Evolutionary conservation across 371 early-diverging fungal genomes (phyloP), one percentile per base, ranked within the genome.

Genomic region (Amoeboradix gromovi): DNA sequence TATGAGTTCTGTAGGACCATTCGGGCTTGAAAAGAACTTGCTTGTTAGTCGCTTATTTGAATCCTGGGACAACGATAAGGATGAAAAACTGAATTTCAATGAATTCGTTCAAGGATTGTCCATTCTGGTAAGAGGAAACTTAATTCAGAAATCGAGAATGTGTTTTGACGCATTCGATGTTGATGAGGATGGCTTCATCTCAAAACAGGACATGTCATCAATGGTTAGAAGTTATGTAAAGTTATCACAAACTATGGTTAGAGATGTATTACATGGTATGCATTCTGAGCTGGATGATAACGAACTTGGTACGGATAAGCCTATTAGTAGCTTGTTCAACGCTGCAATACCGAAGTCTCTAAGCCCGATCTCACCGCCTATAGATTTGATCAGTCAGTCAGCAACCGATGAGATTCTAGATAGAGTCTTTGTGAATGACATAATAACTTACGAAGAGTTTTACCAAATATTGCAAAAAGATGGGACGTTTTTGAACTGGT

Each of bases 211-310:
- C 74, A 79, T 94, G 1, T 86, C 86, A 68, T 77, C 79, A 28
- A 89, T 93, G 85, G 87, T 92, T 76, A 90, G 87, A 74, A 87
- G 92, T 1, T 92, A 91, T 74, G 86, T 90, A 70, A 84, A 87
- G 74, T 77, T 89, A 0, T 85, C 86, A 0, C 89, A 87, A 87
- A 89, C 87, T 69, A 78, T 90, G 1, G 90, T 91, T 0, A 79
- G 90, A 29, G 91, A 90, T 70, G 88, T 89, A n/a, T n/a, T n/a
- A n/a, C n/a, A n/a, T n/a, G n/a, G n/a, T n/a, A n/a, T n/a, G n/a
- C n/a, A n/a, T n/a, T n/a, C n/a, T n/a, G n/a, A n/a, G n/a, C n/a
- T n/a, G n/a, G n/a, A n/a, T n/a, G n/a, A n/a, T n/a, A n/a, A n/a
- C n/a, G n/a, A n/a, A n/a, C n/a, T n/a, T n/a, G n/a, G n/a, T n/a